Conservation (phyloP, 2,329 filamentous ascomycete genomes). For the Neonectria hederae region DNA sequence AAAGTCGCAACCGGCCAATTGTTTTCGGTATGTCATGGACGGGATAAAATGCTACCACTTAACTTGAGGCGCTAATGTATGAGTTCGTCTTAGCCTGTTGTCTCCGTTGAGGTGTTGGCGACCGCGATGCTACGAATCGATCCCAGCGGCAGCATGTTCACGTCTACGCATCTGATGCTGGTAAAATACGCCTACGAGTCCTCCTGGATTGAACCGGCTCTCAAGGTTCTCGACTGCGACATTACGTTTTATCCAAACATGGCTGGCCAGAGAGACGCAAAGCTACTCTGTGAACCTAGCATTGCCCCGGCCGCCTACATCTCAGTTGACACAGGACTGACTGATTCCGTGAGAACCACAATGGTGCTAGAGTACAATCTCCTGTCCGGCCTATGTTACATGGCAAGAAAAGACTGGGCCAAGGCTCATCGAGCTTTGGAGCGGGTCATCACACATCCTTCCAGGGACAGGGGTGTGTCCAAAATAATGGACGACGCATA, state of each 20-base stretch:
- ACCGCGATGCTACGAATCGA: constrained; percentile 72
- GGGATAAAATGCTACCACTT: not conserved
- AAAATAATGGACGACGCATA: constrained; percentile 88
- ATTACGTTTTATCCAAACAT: constrained; percentile 72
- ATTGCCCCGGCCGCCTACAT: constrained; percentile 67
- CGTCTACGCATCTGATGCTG: constrained; percentile 68
- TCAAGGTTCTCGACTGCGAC: constrained; percentile 70
- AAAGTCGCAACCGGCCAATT: constrained; percentile 51
- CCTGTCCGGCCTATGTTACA: constrained; percentile 71
- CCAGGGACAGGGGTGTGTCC: constrained; percentile 69
- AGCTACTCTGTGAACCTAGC: constrained; percentile 56
- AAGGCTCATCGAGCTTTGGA: constrained; percentile 70
- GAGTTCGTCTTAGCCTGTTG: constrained; percentile 50
- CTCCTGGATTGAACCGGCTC: constrained; percentile 61
- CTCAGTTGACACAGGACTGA: constrained; percentile 65
- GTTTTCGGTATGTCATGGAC: constrained; percentile 52
- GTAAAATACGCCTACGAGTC: constrained; percentile 67
- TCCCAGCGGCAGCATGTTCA: constrained; percentile 72
- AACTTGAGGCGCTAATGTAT: constrained; percentile 16
- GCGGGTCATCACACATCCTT: constrained; percentile 73
- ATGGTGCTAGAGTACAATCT: constrained; percentile 75
- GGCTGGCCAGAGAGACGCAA: constrained; percentile 47
- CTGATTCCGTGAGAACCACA: constrained; percentile 59
- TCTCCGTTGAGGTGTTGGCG: constrained; percentile 57
- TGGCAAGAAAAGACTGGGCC: constrained; percentile 68